Base-by-base conservation (phyloP, 2,329 filamentous ascomycete genomes). In the Paecilomyces dactylethromorphus region DNA sequence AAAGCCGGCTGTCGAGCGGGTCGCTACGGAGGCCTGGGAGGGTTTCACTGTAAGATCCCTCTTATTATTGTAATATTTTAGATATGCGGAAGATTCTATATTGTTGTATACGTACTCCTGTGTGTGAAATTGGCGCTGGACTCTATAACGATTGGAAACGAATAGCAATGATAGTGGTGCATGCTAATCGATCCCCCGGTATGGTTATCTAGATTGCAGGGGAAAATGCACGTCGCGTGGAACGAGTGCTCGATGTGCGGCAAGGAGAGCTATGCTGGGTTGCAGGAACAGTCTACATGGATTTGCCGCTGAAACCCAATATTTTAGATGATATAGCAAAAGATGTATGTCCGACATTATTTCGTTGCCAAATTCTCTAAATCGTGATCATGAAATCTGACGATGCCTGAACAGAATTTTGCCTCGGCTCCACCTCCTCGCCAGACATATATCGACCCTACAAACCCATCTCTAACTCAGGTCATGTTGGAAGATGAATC, bases 231-330 rank as follows among this genome's bases (percentile, higher is more conserved):
- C 84, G 82, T 65, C 85, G 82, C 64, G 92, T 95, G 15, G 90
- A 97, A 32, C 83, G 94, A 65, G 94, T 99, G 60, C 83, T 99
- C 31, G 93, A 99, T 76, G 94, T 99, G 56, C 87, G 93, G 61
- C 94, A 97, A 78, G 94, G 94, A 63, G 87, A 97, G 77, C 80
- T 97, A 35, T 97, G 93, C 78, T 99, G 93, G 92, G 89, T 99
- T 15, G 83, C 88, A 0, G 94, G 95, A 15, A 99, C 94, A 0
- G 86, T 97, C 32, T 99, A 96, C 74, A 96, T 97, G 89, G 91
- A 97, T 63, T 92, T 99, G 91, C 85, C 90, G 2, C 76, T 97
- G 68, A 99, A 99, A 78, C 94, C 95, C 0, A 96, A 95, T 70
- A 93, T 99, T 72, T 79, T 99, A 33, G 92, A 97, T 60, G 94